A percentile compares a stretch with the other conserved stretches of the same genome.
These are phyloP conservation scores for Septoria linicola DNA, from an alignment of 2,329 filamentous ascomycete genomes.

Conservation along the genomic window DNA sequence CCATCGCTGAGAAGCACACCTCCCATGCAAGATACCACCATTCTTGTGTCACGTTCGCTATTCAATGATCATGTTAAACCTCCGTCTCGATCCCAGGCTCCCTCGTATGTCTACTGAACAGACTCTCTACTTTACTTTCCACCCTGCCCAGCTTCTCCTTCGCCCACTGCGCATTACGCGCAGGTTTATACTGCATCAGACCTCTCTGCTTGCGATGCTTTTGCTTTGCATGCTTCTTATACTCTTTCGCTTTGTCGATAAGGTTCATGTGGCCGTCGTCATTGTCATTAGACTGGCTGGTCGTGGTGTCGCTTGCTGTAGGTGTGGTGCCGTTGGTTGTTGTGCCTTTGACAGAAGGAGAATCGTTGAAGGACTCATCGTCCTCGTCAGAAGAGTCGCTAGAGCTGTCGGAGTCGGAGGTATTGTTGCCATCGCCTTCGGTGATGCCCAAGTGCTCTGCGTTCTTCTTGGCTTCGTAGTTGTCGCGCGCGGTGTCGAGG, in stretches of 20 bases:
- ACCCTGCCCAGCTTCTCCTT: slow-evolving; percentile 58
- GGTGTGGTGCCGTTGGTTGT: neutral
- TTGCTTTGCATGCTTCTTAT: slow-evolving; percentile 58
- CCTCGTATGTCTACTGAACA: slow-evolving; percentile 61
- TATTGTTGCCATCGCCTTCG: slow-evolving; percentile 19
- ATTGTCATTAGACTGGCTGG: slow-evolving; percentile 12
- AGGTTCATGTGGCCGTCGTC: slow-evolving; percentile 34
- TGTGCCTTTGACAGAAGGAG: neutral
- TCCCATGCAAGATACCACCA: too few species aligned
- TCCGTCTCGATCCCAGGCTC: slow-evolving; percentile 66
- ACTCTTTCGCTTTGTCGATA: slow-evolving; percentile 58
- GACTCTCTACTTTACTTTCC: slow-evolving; percentile 44
- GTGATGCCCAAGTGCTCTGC: slow-evolving; percentile 29
- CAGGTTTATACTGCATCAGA: slow-evolving; percentile 68
- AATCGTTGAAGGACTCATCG: slow-evolving; percentile 15
- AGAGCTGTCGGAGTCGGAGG: slow-evolving; percentile 17
- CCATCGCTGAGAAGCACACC: too few species aligned
- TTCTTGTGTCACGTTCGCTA: too few species aligned
- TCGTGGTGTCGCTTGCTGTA: neutral
- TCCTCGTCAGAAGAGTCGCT: slow-evolving; percentile 24
- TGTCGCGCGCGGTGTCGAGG: slow-evolving; percentile 60
- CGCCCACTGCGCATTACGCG: slow-evolving; percentile 55
- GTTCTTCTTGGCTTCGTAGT: slow-evolving; percentile 44
- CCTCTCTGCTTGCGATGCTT: slow-evolving; percentile 66
- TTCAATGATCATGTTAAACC: too few species aligned